These are phyloP conservation scores for Colletotrichum chrysophilum DNA, from an alignment of 2,329 filamentous ascomycete genomes.

Conservation along the genomic window DNA sequence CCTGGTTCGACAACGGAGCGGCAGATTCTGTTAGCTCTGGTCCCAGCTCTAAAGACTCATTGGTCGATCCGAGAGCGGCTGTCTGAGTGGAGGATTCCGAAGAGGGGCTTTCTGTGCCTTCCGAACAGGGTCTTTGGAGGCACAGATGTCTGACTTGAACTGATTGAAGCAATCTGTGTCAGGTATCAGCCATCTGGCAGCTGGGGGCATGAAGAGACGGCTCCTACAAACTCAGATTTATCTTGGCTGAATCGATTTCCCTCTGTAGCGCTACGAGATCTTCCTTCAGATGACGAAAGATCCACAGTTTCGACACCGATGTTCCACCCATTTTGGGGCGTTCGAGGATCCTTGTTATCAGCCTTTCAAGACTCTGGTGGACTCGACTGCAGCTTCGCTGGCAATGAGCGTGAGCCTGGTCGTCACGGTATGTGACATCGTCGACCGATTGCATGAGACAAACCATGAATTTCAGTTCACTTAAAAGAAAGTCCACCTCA, in stretches of 20 bases:
- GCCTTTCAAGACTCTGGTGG: not conserved
- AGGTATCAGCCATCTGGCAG: fast-evolving
- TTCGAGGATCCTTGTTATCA: not conserved
- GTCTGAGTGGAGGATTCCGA: not conserved
- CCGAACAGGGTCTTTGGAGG: not conserved
- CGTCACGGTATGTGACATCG: not conserved
- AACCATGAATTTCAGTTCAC: not conserved
- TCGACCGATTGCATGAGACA: not conserved
- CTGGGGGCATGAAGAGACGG: fast-evolving
- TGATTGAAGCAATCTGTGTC: not conserved
- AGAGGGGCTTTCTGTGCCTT: not conserved
- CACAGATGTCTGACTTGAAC: not conserved
- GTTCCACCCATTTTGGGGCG: not conserved
- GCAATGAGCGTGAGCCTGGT: not conserved
- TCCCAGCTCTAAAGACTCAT: fast-evolving
- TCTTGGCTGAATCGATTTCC: not conserved
- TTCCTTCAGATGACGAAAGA: not conserved
- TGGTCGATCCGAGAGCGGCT: fast-evolving
- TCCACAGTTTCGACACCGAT: not conserved
- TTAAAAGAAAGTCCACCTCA: not conserved
- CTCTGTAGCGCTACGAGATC: not conserved
- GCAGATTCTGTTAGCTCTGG: fast-evolving
- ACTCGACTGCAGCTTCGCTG: not conserved
- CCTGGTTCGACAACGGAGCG: not conserved
- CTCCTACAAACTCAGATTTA: not conserved